Evolutionary conservation across 495 filamentous ascomycete species (phyloP).

Genomic region (Cercophora samala): DNA sequence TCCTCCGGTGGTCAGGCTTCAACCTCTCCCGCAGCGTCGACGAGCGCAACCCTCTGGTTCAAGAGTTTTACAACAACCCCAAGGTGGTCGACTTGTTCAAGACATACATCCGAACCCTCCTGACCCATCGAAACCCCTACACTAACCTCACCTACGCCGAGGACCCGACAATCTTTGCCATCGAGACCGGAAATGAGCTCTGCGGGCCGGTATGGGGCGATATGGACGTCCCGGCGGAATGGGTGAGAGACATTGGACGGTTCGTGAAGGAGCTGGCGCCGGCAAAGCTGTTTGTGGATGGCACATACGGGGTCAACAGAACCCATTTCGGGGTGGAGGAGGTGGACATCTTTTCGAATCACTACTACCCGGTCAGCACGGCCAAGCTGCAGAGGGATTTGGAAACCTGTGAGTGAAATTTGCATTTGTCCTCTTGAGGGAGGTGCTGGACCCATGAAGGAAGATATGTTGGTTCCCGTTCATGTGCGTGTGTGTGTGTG

Average conservation of each 20-base stretch:
- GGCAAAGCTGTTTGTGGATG: conserved; percentile 50
- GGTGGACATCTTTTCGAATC: conserved; percentile 53
- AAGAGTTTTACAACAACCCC: conserved; percentile 53
- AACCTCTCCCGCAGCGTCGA: conserved; percentile 41
- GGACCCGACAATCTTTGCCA: conserved; percentile 55
- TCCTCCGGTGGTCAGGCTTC: conserved; percentile 52
- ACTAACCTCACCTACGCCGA: conserved; percentile 54
- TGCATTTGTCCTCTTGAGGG: background rate
- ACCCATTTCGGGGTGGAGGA: conserved; percentile 46
- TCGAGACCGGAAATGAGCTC: conserved; percentile 56
- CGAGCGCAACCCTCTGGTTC: conserved; percentile 39
- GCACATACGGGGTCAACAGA: conserved; percentile 54
- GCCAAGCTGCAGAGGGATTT: conserved; percentile 44
- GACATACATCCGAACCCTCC: conserved; percentile 46
- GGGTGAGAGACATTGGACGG: conserved; percentile 47
- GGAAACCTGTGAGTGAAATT: conserved; percentile 32
- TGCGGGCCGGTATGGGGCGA: conserved; percentile 48
- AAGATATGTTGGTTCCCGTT: background rate
- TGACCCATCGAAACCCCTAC: conserved; percentile 52
- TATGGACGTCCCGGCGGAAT: conserved; percentile 47
- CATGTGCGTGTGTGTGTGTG: background rate
- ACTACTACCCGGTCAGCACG: conserved; percentile 51
- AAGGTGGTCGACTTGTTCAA: conserved; percentile 50
- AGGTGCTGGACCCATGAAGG: background rate
- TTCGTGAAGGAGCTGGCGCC: conserved; percentile 51